phyloP scores from a whole-genome alignment of 768 basidiomycete genomes.

The Termitomyces sp. region DNA sequence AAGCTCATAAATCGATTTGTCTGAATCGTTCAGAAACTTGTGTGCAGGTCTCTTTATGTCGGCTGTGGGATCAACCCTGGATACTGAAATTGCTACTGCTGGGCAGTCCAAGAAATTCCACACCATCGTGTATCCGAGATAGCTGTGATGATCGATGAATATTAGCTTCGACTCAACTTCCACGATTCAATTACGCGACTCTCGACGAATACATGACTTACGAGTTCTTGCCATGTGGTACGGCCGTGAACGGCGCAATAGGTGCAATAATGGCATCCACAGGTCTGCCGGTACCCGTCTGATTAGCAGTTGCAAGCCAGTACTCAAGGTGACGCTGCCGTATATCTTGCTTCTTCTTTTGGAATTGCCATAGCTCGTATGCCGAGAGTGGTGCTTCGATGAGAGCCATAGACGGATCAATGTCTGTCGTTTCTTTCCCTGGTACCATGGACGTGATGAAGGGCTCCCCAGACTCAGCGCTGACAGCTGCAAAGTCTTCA shows the following conservation, averaged over 20 bases:
- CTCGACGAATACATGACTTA: conserved; percentile 19
- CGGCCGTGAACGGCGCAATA: conserved; percentile 51
- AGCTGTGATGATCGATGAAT: conserved; percentile 23
- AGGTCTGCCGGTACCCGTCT: conserved; percentile 65
- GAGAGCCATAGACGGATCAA: neutral
- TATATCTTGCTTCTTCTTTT: conserved; percentile 42
- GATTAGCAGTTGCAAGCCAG: conserved; percentile 48
- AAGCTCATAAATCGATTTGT: neutral
- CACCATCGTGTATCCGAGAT: conserved; percentile 49
- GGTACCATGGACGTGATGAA: conserved; percentile 42
- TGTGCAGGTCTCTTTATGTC: conserved; percentile 36
- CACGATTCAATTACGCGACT: neutral
- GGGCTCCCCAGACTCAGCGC: conserved; percentile 47
- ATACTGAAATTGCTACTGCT: conserved; percentile 57
- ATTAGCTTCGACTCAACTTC: neutral
- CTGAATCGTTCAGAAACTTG: neutral
- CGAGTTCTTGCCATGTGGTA: conserved; percentile 58
- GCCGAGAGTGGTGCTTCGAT: conserved; percentile 21
- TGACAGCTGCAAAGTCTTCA: conserved; percentile 22
- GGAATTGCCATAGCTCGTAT: conserved; percentile 64
- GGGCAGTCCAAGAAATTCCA: conserved; percentile 71
- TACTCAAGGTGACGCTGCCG: conserved; percentile 54
- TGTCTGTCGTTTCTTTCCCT: conserved; percentile 9
- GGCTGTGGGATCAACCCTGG: conserved; percentile 46
- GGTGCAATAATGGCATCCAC: conserved; percentile 74